These are phyloP conservation scores for Pochonia chlamydosporia DNA, from an alignment of 2,329 filamentous ascomycete genomes.

Conservation along the genomic window DNA sequence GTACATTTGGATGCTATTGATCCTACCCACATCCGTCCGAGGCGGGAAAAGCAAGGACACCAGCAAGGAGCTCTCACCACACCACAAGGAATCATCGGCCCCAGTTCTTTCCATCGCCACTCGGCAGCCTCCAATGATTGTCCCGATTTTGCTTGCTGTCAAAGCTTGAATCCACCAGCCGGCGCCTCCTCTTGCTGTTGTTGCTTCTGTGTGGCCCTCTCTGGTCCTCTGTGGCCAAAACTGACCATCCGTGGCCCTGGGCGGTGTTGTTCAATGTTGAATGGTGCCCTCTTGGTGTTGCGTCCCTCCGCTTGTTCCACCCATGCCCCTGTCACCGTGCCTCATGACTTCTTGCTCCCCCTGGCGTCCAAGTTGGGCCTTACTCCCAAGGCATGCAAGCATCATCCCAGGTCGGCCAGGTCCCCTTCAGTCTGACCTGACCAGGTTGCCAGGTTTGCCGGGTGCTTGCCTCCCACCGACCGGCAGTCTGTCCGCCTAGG, in stretches of 20 bases:
- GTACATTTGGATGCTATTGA: not conserved
- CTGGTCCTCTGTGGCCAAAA: not conserved
- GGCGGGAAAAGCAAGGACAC: not conserved
- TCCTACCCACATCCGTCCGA: not conserved
- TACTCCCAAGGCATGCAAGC: not conserved
- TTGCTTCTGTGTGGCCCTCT: not conserved
- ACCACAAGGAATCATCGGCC: conserved; percentile 1
- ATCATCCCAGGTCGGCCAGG: not conserved
- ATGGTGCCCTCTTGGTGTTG: not conserved
- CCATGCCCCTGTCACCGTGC: not conserved
- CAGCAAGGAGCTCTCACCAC: not conserved
- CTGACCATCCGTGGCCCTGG: not conserved
- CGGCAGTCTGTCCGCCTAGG: no score
- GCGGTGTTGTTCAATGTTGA: not conserved
- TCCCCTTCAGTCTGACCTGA: not conserved
- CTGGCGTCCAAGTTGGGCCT: not conserved
- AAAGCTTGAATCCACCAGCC: conserved; percentile 1
- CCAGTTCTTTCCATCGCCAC: not conserved
- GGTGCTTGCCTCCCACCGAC: no score
- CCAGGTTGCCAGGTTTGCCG: not conserved
- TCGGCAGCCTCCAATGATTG: not conserved
- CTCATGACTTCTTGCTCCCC: not conserved
- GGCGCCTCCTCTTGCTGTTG: not conserved
- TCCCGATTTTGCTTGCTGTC: not conserved
- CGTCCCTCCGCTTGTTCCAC: not conserved